Evolutionary conservation across 208 protist species (phyloP).

Genomic region (Crithidia bombi): DNA sequence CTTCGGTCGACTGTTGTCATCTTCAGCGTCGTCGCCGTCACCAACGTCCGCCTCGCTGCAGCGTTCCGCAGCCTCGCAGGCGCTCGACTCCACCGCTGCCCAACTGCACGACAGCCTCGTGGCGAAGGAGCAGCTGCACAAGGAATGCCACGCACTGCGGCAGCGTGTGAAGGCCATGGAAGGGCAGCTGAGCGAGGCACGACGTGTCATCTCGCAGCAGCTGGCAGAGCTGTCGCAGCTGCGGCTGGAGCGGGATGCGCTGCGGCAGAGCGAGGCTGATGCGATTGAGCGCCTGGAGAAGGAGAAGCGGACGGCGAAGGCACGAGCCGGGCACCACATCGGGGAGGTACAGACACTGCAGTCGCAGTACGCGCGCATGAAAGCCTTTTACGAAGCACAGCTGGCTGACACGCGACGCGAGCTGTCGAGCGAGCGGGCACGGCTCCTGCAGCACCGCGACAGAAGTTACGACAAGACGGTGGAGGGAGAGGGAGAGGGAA

Average conservation of each 20-base stretch:
- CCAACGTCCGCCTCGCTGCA: conserved; percentile 16
- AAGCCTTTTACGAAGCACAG: conserved; percentile 74
- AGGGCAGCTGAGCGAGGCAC: conserved; percentile 59
- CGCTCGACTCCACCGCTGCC: conserved; percentile 26
- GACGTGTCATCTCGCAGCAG: conserved; percentile 76
- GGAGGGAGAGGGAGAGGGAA: neutral
- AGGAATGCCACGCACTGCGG: conserved; percentile 67
- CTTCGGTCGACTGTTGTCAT: neutral
- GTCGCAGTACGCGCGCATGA: conserved; percentile 70
- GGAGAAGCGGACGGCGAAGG: conserved; percentile 39
- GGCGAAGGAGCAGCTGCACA: conserved; percentile 57
- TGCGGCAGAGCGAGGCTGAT: conserved; percentile 43
- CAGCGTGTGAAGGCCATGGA: conserved; percentile 37
- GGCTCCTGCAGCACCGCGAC: conserved; percentile 15
- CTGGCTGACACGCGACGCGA: conserved; percentile 77
- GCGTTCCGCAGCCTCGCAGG: conserved; percentile 21
- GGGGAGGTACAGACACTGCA: conserved; percentile 61
- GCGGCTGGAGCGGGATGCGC: conserved; percentile 46
- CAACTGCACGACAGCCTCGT: conserved; percentile 70
- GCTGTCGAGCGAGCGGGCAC: conserved; percentile 49
- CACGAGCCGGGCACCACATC: conserved; percentile 47
- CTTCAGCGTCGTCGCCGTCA: no score
- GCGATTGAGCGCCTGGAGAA: conserved; percentile 60
- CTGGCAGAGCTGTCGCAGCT: conserved; percentile 62
- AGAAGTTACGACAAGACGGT: neutral